phyloP scores from a whole-genome alignment of 129 eudicot genomes.

The Centrapalus pauciflorus region DNA sequence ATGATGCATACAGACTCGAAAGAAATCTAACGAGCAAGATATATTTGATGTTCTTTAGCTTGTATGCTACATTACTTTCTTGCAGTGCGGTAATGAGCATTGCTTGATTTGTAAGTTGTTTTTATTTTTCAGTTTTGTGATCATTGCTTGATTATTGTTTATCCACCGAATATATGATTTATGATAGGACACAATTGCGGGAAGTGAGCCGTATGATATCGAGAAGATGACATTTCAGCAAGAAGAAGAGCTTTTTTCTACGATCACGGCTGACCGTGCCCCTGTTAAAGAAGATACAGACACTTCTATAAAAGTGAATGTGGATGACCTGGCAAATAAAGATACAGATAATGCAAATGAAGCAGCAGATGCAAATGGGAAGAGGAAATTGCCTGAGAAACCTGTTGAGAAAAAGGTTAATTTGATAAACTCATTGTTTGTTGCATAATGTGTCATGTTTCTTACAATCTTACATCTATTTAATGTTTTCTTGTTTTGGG shows the following conservation, averaged over 20 bases:
- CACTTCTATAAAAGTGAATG: constrained; percentile 32
- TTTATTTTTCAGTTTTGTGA: not conserved
- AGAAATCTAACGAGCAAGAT: no score
- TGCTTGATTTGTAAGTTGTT: not conserved
- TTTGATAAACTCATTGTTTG: constrained; percentile 7
- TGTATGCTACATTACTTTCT: no score
- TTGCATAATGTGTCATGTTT: not conserved
- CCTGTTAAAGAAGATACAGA: constrained; percentile 41
- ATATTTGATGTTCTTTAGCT: not conserved
- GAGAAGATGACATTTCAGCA: constrained; percentile 67
- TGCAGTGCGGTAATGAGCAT: no score
- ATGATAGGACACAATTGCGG: constrained; percentile 33
- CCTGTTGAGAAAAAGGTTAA: constrained; percentile 67
- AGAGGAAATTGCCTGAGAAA: constrained; percentile 70
- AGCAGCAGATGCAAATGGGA: constrained; percentile 37
- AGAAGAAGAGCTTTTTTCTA: constrained; percentile 80
- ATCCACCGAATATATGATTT: constrained; percentile 10
- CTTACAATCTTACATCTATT: not conserved
- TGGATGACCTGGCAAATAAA: constrained; percentile 24
- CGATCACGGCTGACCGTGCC: constrained; percentile 36
- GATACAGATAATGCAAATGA: constrained; percentile 33
- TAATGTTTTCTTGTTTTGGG: not conserved
- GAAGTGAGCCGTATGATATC: constrained; percentile 47
- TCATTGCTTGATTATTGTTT: constrained; percentile 4
- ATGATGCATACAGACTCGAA: no score